These are phyloP conservation scores for Penicillium occitanis DNA, from an alignment of 2,329 filamentous ascomycete genomes.

Conservation along the genomic window DNA sequence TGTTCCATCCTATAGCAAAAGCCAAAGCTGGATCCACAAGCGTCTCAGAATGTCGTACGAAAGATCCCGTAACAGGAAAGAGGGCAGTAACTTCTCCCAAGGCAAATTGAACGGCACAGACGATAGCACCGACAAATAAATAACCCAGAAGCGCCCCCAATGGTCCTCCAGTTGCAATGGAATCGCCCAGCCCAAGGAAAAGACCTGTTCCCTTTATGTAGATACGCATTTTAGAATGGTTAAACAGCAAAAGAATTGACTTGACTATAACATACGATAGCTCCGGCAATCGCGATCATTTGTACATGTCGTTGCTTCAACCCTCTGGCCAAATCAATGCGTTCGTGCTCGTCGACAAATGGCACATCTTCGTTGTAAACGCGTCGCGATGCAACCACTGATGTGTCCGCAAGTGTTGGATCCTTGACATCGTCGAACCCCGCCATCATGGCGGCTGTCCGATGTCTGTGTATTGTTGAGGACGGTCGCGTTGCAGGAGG, in stretches of 20 bases:
- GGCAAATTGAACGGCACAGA: conserved; percentile 53
- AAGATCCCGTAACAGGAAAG: conserved; percentile 53
- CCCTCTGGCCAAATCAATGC: conserved; percentile 47
- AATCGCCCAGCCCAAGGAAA: conserved; percentile 56
- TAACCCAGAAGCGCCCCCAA: conserved; percentile 55
- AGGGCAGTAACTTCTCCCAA: conserved; percentile 60
- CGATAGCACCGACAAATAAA: conserved; percentile 51
- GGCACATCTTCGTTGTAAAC: conserved; percentile 6
- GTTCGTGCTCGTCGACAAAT: conserved; percentile 45
- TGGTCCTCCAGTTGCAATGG: conserved; percentile 54
- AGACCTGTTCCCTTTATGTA: conserved; percentile 48
- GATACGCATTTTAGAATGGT: neutral
- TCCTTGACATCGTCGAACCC: conserved; percentile 4
- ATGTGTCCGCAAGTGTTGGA: neutral
- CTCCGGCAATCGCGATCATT: conserved; percentile 49
- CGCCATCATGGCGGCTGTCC: neutral
- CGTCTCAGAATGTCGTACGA: conserved; percentile 57
- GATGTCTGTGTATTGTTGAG: neutral
- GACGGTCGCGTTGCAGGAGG: neutral
- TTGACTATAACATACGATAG: conserved; percentile 35
- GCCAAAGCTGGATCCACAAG: conserved; percentile 58
- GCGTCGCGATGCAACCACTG: neutral
- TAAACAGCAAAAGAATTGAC: neutral
- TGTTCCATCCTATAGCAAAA: conserved; percentile 46
- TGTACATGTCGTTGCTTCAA: conserved; percentile 47